phyloP scores from a whole-genome alignment of 2,329 filamentous ascomycete genomes.

The Verticillium tricorpus region DNA sequence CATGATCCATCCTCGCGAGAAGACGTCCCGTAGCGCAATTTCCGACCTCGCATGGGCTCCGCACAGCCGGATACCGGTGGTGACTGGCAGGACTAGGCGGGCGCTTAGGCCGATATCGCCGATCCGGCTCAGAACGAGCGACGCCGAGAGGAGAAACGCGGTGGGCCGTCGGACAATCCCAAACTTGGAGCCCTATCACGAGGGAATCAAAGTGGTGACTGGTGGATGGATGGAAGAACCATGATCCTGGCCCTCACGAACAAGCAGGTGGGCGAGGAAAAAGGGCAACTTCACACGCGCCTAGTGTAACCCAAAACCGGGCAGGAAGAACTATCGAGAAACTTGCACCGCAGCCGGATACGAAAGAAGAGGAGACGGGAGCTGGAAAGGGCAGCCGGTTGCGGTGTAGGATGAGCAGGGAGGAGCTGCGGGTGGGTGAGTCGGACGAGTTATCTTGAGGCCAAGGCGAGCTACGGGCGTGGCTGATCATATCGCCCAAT shows the following conservation, averaged over 20 bases:
- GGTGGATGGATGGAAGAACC: background rate
- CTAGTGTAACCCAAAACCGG: constrained; percentile 1
- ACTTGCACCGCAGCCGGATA: background rate
- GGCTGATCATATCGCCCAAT: constrained; percentile 7
- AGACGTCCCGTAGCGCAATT: background rate
- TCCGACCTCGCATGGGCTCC: background rate
- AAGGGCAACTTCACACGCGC: background rate
- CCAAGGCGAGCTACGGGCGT: constrained; percentile 1
- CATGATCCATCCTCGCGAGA: background rate
- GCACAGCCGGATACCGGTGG: background rate
- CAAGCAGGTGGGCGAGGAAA: background rate
- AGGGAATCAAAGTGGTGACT: background rate
- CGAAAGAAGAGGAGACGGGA: background rate
- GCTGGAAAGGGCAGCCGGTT: background rate
- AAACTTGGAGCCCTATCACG: background rate
- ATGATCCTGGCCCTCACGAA: background rate
- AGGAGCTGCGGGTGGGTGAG: background rate
- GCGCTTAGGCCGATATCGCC: background rate
- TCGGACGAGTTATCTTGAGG: background rate
- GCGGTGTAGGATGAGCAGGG: background rate
- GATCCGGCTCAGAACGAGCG: background rate
- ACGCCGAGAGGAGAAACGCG: background rate
- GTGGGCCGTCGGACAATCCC: background rate
- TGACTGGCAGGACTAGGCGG: background rate
- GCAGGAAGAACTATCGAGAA: background rate